Evolutionary conservation across 2,329 filamentous ascomycete genomes (phyloP).

Genomic region (Colletotrichum australisinense): DNA sequence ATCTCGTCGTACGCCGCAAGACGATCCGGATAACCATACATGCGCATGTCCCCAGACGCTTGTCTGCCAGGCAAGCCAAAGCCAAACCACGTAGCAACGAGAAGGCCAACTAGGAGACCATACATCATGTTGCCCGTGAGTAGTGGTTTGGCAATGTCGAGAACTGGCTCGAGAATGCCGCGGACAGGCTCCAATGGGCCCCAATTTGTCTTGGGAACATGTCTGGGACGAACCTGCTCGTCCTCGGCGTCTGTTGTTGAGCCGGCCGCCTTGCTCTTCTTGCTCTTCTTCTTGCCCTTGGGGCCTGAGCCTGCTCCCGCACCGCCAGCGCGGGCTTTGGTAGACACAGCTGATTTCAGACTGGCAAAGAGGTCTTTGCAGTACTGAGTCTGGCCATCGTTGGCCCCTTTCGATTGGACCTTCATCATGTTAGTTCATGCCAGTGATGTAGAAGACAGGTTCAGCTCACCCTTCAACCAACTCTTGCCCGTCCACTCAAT

Average conservation of each 20-base stretch:
- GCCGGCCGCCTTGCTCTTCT: constrained; percentile 60
- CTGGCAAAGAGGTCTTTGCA: constrained; percentile 82
- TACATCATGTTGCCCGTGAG: constrained; percentile 83
- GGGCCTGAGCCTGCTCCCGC: constrained; percentile 54
- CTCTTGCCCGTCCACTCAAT: constrained; percentile 98
- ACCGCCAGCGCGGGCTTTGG: constrained; percentile 66
- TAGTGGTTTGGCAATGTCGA: constrained; percentile 76
- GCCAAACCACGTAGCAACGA: constrained; percentile 81
- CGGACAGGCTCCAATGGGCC: constrained; percentile 85
- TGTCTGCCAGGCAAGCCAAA: constrained; percentile 59
- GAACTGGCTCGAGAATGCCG: constrained; percentile 74
- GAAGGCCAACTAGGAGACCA: constrained; percentile 76
- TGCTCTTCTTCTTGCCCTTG: constrained; percentile 73
- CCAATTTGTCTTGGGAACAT: constrained; percentile 68
- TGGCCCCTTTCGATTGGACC: constrained; percentile 96
- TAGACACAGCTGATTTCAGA: constrained; percentile 78
- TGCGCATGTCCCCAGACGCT: constrained; percentile 46
- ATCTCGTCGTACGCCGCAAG: constrained; percentile 91
- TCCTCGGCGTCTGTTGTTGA: constrained; percentile 56
- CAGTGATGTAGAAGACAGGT: not conserved
- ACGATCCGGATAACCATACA: constrained; percentile 68
- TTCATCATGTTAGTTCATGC: constrained; percentile 53
- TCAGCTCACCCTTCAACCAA: constrained; percentile 86
- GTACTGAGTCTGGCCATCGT: constrained; percentile 87
- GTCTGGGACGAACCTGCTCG: constrained; percentile 53